Conservation (phyloP, 305 asterid species). For the Nicotiana rustica region DNA sequence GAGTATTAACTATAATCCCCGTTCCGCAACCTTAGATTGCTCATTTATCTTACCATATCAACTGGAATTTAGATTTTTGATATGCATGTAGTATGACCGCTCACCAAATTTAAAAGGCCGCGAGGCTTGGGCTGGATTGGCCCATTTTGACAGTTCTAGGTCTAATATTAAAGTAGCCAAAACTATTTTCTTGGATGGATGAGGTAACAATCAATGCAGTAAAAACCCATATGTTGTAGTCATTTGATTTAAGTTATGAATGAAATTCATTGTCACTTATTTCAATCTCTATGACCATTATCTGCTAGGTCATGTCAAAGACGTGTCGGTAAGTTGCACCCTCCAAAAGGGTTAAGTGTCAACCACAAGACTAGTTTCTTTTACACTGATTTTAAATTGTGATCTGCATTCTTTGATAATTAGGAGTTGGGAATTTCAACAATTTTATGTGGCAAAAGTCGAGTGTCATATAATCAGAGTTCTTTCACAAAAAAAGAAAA, state of each 20-base stretch:
- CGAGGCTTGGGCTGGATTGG: no score
- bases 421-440: neutral
- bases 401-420: neutral
- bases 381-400: neutral
- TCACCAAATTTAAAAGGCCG: no score
- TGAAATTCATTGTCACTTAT: neutral
- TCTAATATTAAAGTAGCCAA: neutral
- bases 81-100: no score
- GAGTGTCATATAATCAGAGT: neutral
- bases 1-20: no score
- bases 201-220: neutral
- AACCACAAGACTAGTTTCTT: neutral
- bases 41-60: no score
- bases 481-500: neutral
- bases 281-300: neutral
- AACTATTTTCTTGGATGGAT: neutral
- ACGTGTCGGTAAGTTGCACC: neutral
- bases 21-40: no score
- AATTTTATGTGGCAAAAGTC: neutral
- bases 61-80: no score
- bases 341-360: neutral
- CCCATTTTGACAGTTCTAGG: no score
- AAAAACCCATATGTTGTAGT: neutral
- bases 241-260: neutral
- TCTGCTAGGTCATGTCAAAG: neutral